Percentiles rank a stretch among this genome's conserved stretches.
Conservation (phyloP, 345 rosid species). For the Noccaea caerulescens region DNA sequence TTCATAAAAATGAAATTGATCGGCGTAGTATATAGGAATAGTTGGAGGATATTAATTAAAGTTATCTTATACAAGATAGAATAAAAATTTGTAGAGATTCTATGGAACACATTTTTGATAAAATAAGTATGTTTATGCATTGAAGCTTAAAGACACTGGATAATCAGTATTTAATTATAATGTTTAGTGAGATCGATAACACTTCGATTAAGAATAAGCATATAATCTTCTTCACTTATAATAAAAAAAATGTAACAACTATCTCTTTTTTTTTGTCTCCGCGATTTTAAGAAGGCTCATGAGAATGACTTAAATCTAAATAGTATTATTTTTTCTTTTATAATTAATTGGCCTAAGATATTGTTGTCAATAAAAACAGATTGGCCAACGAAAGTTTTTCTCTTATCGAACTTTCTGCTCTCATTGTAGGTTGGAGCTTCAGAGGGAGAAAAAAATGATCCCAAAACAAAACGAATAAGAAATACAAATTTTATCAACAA, state of each 20-base stretch:
- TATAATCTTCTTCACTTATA: slow-evolving; percentile 15
- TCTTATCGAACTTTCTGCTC: background rate
- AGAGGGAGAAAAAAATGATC: background rate
- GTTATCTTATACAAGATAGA: slow-evolving; percentile 16
- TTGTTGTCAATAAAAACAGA: too few relatives aligned
- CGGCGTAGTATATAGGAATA: slow-evolving; percentile 7
- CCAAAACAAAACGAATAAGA: background rate
- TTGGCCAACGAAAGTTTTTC: background rate
- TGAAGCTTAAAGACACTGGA: slow-evolving; percentile 35
- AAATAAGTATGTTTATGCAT: background rate
- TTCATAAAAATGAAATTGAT: slow-evolving; percentile 12
- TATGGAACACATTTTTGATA: slow-evolving; percentile 17
- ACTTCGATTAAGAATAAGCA: slow-evolving; percentile 27
- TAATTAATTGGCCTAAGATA: background rate
- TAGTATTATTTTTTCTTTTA: background rate
- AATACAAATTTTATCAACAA: background rate
- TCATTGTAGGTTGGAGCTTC: slow-evolving; percentile 8
- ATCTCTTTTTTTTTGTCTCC: slow-evolving; percentile 2
- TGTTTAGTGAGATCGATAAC: slow-evolving; percentile 39
- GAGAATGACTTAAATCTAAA: background rate
- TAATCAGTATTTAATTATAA: slow-evolving; percentile 24
- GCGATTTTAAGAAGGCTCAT: background rate
- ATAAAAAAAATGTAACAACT: background rate
- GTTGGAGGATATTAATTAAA: slow-evolving; percentile 12
- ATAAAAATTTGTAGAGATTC: slow-evolving; percentile 31